Base-by-base conservation (phyloP, 2,329 filamentous ascomycete genomes). In the Aspergillus aculeatinus region DNA sequence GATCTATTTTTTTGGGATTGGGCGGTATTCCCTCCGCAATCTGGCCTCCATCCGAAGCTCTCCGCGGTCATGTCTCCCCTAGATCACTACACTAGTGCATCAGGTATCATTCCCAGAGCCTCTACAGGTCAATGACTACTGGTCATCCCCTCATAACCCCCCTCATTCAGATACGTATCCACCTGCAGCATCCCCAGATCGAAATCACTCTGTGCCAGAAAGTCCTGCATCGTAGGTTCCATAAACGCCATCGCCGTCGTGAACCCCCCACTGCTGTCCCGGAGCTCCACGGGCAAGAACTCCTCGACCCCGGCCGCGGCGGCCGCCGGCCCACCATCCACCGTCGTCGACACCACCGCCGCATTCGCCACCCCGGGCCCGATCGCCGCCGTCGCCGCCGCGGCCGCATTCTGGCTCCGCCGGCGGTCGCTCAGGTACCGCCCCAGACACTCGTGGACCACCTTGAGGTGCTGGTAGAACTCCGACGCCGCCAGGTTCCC, bases 151-250 rank as follows among this genome's bases (percentile, higher is more conserved):
- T 19, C 39, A 59, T 51, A 56, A 33, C 57, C 60, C 58, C 73
- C 71, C 49, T 76, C 73, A 50, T 67, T 72, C 58, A 75, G 67
- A 55, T 73, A 74, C 3, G 69, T 69, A 65, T 75, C 74, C 39
- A 75, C 71, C 7, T 75, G 71, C 58, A 74, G 57, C 54, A 73
- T 59, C 2, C 73, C 72, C 35, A 76, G 51, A 60, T 76, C 74
- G 19, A 76, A 68, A 65, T 76, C 72, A 4, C 73, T 74, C 63
- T 76, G 74, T 19, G 74, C 73, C 1, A 76, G 63, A 19, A 76
- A 76, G 51, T 76, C 72, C 58, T 76, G 73, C 74, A 76, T 74
- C 7, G 73, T 76, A 23, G 74, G 74, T 53, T 76, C 72, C 47
- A 75, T 60, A 51, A 76, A 75, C 9, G 74, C 68, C 72, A 76